phyloP scores from a whole-genome alignment of 2,329 filamentous ascomycete genomes.

The Sarocladiaceae sp. region DNA sequence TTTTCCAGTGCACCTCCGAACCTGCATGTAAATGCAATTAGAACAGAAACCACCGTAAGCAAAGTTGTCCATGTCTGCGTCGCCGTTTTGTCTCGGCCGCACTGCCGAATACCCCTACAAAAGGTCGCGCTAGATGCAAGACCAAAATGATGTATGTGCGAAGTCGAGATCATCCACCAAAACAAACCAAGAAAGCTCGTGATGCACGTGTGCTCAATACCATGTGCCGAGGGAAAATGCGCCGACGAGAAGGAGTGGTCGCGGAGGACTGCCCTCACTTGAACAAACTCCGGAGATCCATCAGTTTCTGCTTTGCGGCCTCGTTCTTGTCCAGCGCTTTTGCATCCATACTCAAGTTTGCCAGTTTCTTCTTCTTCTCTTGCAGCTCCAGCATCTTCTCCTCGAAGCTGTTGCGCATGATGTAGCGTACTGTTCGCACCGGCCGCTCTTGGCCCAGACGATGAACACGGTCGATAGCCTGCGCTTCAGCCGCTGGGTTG shows the following conservation, averaged over 20 bases:
- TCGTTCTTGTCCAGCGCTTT: constrained; percentile 44
- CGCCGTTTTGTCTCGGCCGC: no score
- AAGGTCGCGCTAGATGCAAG: no score
- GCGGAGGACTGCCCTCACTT: no score
- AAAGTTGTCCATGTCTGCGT: no score
- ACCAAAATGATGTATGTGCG: no score
- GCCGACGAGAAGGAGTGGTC: constrained; percentile 1
- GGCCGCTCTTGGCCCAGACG: constrained; percentile 83
- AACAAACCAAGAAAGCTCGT: no score
- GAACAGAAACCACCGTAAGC: no score
- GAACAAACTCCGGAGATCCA: constrained; percentile 54
- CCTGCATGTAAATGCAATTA: no score
- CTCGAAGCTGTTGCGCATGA: constrained; percentile 88
- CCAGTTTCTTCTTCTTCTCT: constrained; percentile 86
- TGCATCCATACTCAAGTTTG: constrained; percentile 76
- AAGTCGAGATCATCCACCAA: no score
- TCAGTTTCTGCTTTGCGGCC: constrained; percentile 54
- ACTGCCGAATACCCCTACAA: no score
- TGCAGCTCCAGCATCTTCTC: constrained; percentile 88
- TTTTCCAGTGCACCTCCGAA: no score
- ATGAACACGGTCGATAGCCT: constrained; percentile 90
- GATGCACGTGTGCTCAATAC: no score
- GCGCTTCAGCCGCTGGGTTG: constrained; percentile 90
- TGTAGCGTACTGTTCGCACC: constrained; percentile 79
- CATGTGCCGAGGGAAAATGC: constrained; percentile 7